Evolutionary conservation across 2,329 filamentous ascomycete genomes (phyloP), one percentile per base, ranked within the genome.

Genomic region (Apiospora rasikravindrae): DNA sequence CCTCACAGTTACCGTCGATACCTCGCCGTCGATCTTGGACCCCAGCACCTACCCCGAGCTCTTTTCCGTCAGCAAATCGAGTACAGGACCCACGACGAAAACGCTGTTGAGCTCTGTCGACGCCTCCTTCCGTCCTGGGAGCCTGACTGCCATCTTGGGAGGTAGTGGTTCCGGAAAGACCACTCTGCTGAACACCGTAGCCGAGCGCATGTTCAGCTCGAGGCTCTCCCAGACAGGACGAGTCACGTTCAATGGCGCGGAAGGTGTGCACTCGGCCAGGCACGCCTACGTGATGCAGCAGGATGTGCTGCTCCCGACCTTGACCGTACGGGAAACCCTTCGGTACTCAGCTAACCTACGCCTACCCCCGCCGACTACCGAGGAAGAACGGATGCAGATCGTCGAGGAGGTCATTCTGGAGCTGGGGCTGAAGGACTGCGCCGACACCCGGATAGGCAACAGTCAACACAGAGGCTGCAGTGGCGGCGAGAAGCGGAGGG

Each of bases 331-430:
- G 49, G 93, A 95, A 79, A 95, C 93, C 0, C 81, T 95, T 29
- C 87, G 84, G 71, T 95, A 94, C 79, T 90, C 93, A 2, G 93
- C 93, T 2, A 89, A 94, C 77, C 82, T 95, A 71, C 88, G 93
- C 37, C 83, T 95, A 0, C 91, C 92, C 0, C 85, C 91, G 0
- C 87, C 89, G 0, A 90, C 89, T 0, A 89, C 87, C 0, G 81
- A 85, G 14, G 84, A 87, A 37, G 90, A 94, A 74, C 87, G 91
- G 37, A 83, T 83, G 42, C 85, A 82, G 14, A 87, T 94, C 19
- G 93, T 95, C 1, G 92, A 95, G 74, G 91, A 93, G 75, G 92
- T 95, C 29, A 94, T 95, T 64, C 82, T 92, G 11, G 92, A 95
- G 77, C 82, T 95, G 2, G 92, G 93, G 0, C 80, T 95, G 53